These are phyloP conservation scores for Diaporthe batatas DNA, from an alignment of 2,329 filamentous ascomycete species.

Conservation along the genomic window DNA sequence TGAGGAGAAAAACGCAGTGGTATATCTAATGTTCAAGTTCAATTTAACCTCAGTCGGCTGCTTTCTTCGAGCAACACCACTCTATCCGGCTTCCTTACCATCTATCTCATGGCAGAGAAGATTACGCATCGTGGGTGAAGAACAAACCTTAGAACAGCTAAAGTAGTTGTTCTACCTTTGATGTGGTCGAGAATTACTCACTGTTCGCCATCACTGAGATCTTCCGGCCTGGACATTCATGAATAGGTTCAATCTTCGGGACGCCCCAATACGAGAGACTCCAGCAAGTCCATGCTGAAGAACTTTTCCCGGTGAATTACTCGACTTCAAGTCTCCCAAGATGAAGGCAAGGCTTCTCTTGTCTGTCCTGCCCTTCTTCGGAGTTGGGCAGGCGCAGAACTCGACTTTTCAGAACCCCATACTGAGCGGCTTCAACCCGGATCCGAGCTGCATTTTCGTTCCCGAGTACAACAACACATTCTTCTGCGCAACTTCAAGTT, in stretches of 20 bases:
- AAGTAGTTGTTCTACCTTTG: neutral
- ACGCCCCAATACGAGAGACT: no score
- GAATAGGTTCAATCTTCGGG: neutral
- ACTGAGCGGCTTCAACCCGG: slow-evolving; percentile 7
- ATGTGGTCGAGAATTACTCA: neutral
- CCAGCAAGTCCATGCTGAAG: neutral
- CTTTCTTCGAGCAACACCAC: neutral
- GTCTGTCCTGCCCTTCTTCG: neutral
- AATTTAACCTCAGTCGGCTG: neutral
- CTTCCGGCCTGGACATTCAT: no score
- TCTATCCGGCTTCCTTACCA: no score
- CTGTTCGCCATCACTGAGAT: neutral
- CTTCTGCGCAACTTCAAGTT: slow-evolving; percentile 17
- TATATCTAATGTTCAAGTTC: neutral
- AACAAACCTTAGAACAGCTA: neutral
- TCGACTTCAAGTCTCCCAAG: neutral
- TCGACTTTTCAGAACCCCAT: slow-evolving; percentile 16
- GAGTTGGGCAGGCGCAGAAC: neutral
- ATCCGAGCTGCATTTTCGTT: slow-evolving; percentile 12
- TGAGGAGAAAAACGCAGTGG: neutral
- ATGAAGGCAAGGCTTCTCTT: neutral
- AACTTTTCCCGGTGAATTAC: neutral
- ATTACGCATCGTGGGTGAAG: neutral
- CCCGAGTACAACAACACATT: slow-evolving; percentile 7
- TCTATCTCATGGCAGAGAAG: neutral